Conservation (phyloP, 1,284 basidiomycete genomes). For the Trichosporon coremiiforme region DNA sequence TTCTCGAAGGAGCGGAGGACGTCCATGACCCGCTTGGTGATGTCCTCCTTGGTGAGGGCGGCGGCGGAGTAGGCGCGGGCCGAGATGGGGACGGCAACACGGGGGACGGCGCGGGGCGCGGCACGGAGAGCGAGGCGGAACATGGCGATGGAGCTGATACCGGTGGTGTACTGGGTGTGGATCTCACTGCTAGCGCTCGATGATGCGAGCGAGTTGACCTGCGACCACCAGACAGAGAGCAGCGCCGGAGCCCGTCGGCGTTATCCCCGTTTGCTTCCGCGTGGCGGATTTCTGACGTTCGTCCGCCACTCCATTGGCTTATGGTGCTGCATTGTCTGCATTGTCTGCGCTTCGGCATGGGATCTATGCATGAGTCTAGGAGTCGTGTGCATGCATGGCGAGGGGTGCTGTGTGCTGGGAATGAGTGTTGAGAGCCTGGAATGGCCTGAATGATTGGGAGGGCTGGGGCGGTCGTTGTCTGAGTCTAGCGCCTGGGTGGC, state of each 20-base stretch:
- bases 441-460: neutral
- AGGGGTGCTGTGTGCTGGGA: neutral
- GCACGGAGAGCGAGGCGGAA: constrained; percentile 42
- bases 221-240: constrained; percentile 14
- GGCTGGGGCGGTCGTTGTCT: neutral
- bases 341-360: neutral
- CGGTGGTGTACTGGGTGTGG: constrained; percentile 12
- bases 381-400: neutral
- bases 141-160: constrained; percentile 36
- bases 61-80: constrained; percentile 70
- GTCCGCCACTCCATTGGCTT: constrained; percentile 17
- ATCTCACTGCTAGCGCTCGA: constrained; percentile 11
- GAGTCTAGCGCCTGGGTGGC: neutral
- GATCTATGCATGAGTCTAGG: neutral
- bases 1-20: constrained; percentile 96
- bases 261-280: constrained; percentile 20
- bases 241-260: constrained; percentile 18
- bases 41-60: constrained; percentile 72
- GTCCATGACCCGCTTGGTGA: constrained; percentile 79
- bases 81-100: constrained; percentile 23
- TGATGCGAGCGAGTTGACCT: constrained; percentile 3
- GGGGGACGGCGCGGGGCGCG: constrained; percentile 29
- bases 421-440: too few relatives aligned
- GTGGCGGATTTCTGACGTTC: constrained; percentile 16
- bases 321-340: neutral